Evolutionary conservation across 352 stramenopile species (phyloP).

Genomic region (Pythium monospermum): DNA sequence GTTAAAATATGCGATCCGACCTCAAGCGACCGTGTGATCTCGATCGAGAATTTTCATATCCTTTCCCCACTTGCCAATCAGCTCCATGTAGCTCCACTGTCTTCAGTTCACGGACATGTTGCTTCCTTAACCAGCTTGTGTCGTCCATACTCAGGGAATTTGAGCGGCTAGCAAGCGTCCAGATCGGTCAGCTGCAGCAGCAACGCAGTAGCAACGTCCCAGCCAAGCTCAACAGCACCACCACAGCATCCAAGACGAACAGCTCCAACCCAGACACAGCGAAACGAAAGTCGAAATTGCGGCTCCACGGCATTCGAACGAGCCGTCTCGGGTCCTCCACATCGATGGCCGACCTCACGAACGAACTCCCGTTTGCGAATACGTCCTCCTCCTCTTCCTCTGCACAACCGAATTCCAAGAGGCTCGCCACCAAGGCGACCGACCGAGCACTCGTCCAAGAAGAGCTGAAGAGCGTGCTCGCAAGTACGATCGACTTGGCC

Average conservation of each 20-base stretch:
- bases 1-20: slow-evolving; percentile 43
- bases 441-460: slow-evolving; percentile 63
- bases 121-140: slow-evolving; percentile 46
- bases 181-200: slow-evolving; percentile 41
- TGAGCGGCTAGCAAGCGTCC: slow-evolving; percentile 55
- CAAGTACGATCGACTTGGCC: slow-evolving; percentile 59
- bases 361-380: background rate
- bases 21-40: slow-evolving; percentile 43
- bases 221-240: no score
- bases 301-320: slow-evolving; percentile 21
- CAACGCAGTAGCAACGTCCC: background rate
- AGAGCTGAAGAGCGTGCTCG: slow-evolving; percentile 59
- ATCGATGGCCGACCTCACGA: background rate
- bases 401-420: slow-evolving; percentile 6
- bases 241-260: background rate
- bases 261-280: background rate
- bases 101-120: no score
- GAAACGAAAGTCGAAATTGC: slow-evolving; percentile 19
- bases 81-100: no score
- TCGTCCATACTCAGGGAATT: slow-evolving; percentile 59
- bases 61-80: slow-evolving; percentile 23
- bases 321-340: slow-evolving; percentile 10
- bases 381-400: background rate
- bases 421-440: slow-evolving; percentile 26
- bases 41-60: slow-evolving; percentile 78